These are phyloP conservation scores for Rhodotorula toruloides DNA, from an alignment of 768 basidiomycete genomes.

Conservation along the genomic window DNA sequence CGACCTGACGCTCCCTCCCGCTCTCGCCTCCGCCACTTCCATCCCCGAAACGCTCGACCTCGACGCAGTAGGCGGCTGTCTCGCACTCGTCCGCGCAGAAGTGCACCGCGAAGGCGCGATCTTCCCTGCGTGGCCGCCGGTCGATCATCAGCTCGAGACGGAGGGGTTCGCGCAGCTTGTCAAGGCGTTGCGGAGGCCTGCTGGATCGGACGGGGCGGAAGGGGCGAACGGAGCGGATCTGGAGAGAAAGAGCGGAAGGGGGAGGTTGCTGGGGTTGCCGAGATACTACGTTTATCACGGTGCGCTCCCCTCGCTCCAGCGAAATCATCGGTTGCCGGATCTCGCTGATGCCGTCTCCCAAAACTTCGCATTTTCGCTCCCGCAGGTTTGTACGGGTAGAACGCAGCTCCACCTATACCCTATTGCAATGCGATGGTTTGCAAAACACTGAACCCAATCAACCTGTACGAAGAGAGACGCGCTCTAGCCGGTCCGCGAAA, in stretches of 20 bases:
- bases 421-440: too few species aligned
- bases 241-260: not conserved
- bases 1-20: not conserved
- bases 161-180: slow-evolving; percentile 40
- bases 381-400: not conserved
- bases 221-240: not conserved
- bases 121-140: slow-evolving; percentile 36
- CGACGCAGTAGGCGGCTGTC: slow-evolving; percentile 39
- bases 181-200: slow-evolving; percentile 13
- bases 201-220: not conserved
- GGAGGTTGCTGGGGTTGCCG: slow-evolving; percentile 13
- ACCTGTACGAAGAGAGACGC: too few species aligned
- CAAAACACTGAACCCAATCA: too few species aligned
- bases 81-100: slow-evolving; percentile 33
- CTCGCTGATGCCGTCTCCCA: too few species aligned
- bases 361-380: too few species aligned
- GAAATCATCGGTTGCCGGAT: too few species aligned
- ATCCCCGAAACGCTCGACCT: slow-evolving; percentile 8
- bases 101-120: slow-evolving; percentile 37
- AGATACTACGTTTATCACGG: slow-evolving; percentile 28
- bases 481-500: too few species aligned
- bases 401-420: too few species aligned
- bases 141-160: slow-evolving; percentile 39
- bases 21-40: not conserved
- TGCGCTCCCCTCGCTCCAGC: too few species aligned